Evolutionary conservation across 2,329 filamentous ascomycete species (phyloP).

Genomic region (Colletotrichum abscissum): DNA sequence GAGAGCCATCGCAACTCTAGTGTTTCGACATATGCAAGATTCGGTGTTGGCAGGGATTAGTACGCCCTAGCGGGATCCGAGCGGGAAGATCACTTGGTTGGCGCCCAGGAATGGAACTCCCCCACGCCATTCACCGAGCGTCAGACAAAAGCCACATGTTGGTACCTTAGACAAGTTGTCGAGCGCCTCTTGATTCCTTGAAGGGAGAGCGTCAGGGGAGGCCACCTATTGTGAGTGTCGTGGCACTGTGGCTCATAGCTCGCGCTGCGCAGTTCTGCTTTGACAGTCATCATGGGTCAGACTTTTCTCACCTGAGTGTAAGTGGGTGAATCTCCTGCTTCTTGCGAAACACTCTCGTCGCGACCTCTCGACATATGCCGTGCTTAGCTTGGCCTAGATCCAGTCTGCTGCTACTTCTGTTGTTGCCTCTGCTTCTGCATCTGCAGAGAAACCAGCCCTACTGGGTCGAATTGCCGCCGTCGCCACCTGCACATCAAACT

Average conservation of each 20-base stretch:
- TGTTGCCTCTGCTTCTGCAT: background rate
- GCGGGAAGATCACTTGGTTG: conserved; percentile 32
- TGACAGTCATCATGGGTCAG: conserved; percentile 28
- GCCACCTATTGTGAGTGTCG: background rate
- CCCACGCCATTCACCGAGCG: conserved; percentile 30
- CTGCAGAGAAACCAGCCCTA: conserved; percentile 8
- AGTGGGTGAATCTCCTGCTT: background rate
- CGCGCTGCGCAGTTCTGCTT: conserved; percentile 21
- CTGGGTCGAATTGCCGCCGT: background rate
- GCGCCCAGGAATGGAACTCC: conserved; percentile 31
- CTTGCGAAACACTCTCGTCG: conserved; percentile 22
- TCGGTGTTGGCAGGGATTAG: conserved; percentile 33
- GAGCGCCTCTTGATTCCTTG: background rate
- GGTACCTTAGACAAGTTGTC: background rate
- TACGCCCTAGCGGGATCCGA: conserved; percentile 30
- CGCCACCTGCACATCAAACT: background rate
- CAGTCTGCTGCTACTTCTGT: background rate
- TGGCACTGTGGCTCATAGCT: background rate
- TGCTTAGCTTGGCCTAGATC: conserved; percentile 1
- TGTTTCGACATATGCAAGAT: conserved; percentile 35
- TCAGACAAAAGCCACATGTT: conserved; percentile 17
- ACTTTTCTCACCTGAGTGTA: conserved; percentile 22
- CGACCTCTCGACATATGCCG: conserved; percentile 7
- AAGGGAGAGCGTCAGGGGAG: conserved; percentile 4
- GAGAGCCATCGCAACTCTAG: conserved; percentile 33